Evolutionary conservation across 441 rosid species (phyloP).

Genomic region (Heliophila coronopifolia): DNA sequence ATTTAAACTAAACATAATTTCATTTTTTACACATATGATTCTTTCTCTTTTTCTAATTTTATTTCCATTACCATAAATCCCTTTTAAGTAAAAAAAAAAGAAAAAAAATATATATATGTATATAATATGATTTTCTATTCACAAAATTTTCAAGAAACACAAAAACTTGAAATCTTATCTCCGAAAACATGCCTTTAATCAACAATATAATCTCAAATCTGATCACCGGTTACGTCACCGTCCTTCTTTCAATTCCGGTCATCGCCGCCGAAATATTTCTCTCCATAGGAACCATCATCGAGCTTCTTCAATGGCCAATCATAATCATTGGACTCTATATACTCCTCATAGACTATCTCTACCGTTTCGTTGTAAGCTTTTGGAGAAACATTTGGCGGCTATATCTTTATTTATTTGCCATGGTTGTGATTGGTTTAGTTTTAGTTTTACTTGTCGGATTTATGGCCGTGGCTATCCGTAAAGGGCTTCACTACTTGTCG

Average conservation of each 20-base stretch:
- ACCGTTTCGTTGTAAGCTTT: constrained; percentile 77
- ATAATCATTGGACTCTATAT: constrained; percentile 68
- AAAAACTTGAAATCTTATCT: neutral
- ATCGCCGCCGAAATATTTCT: constrained; percentile 87
- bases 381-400: constrained; percentile 81
- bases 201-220: constrained; percentile 76
- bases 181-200: constrained; percentile 66
- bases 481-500: no score
- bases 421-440: constrained; percentile 61
- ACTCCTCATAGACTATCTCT: constrained; percentile 51
- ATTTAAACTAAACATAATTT: no score
- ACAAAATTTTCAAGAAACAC: constrained; percentile 19
- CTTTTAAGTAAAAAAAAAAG: no score
- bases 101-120: no score
- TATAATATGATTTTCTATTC: no score
- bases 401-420: constrained; percentile 52
- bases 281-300: constrained; percentile 55
- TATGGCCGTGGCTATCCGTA: constrained; percentile 60
- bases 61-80: constrained; percentile 4
- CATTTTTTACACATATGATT: constrained; percentile 10
- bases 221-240: constrained; percentile 72
- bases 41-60: constrained; percentile 1
- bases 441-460: constrained; percentile 59
- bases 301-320: constrained; percentile 84
- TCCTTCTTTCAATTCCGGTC: constrained; percentile 75